A percentile compares a stretch with the other conserved stretches of the same genome.
Evolutionary conservation across 257 asterid species (phyloP).

Genomic region (Knoxia roxburghii): DNA sequence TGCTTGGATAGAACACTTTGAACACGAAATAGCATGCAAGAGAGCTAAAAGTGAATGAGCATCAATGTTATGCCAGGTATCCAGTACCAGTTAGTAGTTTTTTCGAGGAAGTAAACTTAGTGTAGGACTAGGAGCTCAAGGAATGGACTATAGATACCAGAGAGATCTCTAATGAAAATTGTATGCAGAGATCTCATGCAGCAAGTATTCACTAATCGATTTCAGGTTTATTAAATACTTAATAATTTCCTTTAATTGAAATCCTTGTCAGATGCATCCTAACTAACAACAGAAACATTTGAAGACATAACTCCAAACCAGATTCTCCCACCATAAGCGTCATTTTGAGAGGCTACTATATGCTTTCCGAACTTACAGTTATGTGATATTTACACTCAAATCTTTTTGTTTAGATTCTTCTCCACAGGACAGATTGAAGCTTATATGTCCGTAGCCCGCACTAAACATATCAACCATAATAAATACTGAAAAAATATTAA

Average conservation of each 20-base stretch:
- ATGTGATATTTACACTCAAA: not conserved
- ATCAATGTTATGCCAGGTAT: not conserved
- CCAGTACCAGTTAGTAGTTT: not conserved
- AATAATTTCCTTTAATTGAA: not conserved
- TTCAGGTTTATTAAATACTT: not conserved
- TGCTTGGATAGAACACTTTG: not conserved
- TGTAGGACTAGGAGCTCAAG: not conserved
- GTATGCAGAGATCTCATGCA: not conserved
- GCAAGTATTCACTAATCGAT: not conserved
- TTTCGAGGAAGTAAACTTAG: not conserved
- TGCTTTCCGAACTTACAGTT: not conserved
- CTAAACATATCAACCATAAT: not conserved
- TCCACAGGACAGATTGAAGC: not conserved
- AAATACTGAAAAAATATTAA: not conserved
- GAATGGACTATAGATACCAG: too few relatives aligned
- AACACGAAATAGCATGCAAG: not conserved
- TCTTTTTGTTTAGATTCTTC: not conserved
- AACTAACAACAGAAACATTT: not conserved
- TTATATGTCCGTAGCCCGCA: not conserved
- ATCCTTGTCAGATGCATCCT: not conserved
- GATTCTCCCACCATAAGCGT: conserved; percentile 3
- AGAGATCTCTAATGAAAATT: conserved; percentile 4
- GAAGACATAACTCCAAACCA: not conserved
- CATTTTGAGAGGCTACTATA: not conserved
- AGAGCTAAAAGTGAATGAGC: not conserved